These are phyloP conservation scores for Jaenimonas drosophilae DNA, from an alignment of 208 protist genomes.

Conservation along the genomic window DNA sequence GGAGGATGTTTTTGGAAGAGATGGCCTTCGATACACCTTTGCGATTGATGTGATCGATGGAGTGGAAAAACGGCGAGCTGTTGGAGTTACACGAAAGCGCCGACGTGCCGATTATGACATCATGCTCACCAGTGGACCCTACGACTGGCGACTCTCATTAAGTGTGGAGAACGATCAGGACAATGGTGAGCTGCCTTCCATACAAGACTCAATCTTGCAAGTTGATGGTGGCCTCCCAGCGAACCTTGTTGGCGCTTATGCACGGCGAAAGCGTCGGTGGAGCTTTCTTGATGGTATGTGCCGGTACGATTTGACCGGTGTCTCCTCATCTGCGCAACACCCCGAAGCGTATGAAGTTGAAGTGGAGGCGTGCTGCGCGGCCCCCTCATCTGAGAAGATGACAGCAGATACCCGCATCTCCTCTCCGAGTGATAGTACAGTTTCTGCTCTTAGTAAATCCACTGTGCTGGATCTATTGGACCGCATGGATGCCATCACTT, in stretches of 20 bases:
- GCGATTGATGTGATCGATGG: no score
- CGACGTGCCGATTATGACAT: conserved; percentile 55
- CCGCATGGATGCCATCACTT: conserved; percentile 21
- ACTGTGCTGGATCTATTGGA: conserved; percentile 34
- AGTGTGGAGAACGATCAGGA: conserved; percentile 18
- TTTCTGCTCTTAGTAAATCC: conserved; percentile 24
- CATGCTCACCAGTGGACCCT: conserved; percentile 26
- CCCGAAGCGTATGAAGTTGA: conserved; percentile 49
- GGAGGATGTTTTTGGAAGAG: no score
- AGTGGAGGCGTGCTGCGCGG: conserved; percentile 40
- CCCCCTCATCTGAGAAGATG: background rate
- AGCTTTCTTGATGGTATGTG: conserved; percentile 25
- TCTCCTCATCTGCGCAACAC: conserved; percentile 8
- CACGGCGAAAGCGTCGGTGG: conserved; percentile 41
- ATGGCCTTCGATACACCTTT: no score
- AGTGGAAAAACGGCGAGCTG: conserved; percentile 7
- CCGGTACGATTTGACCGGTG: conserved; percentile 59
- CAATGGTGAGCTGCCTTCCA: background rate
- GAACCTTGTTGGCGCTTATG: conserved; percentile 8
- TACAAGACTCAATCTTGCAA: no score
- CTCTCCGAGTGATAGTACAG: background rate
- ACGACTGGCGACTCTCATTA: conserved; percentile 61
- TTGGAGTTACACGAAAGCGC: conserved; percentile 30
- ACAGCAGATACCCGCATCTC: background rate
- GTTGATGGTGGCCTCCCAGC: no score